Conservation (phyloP, 495 filamentous ascomycete genomes). For the Tetracladium setigerum region DNA sequence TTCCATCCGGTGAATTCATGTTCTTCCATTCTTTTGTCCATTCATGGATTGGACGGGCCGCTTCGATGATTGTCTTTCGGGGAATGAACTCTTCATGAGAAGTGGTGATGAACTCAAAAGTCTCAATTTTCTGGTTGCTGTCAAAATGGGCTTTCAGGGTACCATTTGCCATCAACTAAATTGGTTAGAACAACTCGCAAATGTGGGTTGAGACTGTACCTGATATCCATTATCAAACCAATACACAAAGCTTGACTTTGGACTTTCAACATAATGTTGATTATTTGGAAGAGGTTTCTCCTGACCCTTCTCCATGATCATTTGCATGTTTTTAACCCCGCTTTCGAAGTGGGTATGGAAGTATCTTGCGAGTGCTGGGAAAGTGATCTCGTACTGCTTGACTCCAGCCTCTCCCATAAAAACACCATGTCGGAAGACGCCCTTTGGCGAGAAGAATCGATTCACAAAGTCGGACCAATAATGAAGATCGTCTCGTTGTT, state of each 20-base stretch:
- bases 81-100: slow-evolving; percentile 64
- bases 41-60: slow-evolving; percentile 41
- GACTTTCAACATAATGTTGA: slow-evolving; percentile 55
- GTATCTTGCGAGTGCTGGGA: slow-evolving; percentile 67
- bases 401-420: slow-evolving; percentile 23
- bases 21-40: slow-evolving; percentile 50
- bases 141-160: slow-evolving; percentile 60
- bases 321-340: slow-evolving; percentile 69
- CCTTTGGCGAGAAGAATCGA: slow-evolving; percentile 63
- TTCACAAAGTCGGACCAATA: slow-evolving; percentile 74
- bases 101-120: slow-evolving; percentile 59
- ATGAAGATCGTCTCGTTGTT: slow-evolving; percentile 49
- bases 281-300: slow-evolving; percentile 53
- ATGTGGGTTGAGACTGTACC: slow-evolving; percentile 35
- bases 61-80: slow-evolving; percentile 44
- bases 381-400: slow-evolving; percentile 75
- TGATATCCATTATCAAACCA: slow-evolving; percentile 67
- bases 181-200: slow-evolving; percentile 1
- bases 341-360: slow-evolving; percentile 80
- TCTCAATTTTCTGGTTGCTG: slow-evolving; percentile 59
- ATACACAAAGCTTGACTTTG: slow-evolving; percentile 57
- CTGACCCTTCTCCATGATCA: slow-evolving; percentile 55
- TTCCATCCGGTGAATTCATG: slow-evolving; percentile 47
- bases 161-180: slow-evolving; percentile 56
- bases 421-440: slow-evolving; percentile 61